Base-by-base conservation (phyloP, 1,139 yeast genomes). In the Suzukiozyma palmioleophila region DNA sequence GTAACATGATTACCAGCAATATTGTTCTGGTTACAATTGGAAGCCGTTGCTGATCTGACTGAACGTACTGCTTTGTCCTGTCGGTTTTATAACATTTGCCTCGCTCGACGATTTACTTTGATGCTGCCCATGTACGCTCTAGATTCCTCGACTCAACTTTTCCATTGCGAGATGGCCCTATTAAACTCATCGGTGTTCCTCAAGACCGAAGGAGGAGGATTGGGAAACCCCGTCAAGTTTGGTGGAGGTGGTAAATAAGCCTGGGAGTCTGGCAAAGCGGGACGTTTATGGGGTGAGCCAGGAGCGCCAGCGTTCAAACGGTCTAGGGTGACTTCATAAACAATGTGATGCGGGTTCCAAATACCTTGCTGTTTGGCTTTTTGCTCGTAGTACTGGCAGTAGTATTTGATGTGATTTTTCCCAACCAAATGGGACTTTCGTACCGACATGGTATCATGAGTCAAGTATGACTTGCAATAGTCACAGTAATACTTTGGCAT, bases 401-500 rank as follows among this genome's bases (percentile, higher is more conserved):
- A 87, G 43, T 77, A 73, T 49, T 77, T 75, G 38, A 86, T 70
- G 58, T 90, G 97, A 57, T 85, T 83, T 52, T 79, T 78, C 11
- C 97, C 97, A 37, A 76, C 67, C 37, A 86, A 64, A 60, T 90
- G 97, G 32, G 90, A 82, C 54, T 84, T 82, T 33, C 96, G 67
- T 39, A 89, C 97, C 63, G 95, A 84, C 57, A 81, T 70, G 25
- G 95, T 84, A 61, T 88, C 96, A 56, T 89, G 97, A 2, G 96
- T 89, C 44, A 89, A 69, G 53, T 84, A 84, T 18, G 90, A 79
- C 61, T 81, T 82, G 59, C 97, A 89, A 56, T 88, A 89, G 53
- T 85, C 95, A 62, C 97, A 89, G 62, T 83, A 85, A 59, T 82
- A 84, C 50, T 73, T 75, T 5, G 77, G 75, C 80, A 75, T 74